Base-by-base conservation (phyloP, 1,284 basidiomycete species). In the Marasmius oreades region DNA sequence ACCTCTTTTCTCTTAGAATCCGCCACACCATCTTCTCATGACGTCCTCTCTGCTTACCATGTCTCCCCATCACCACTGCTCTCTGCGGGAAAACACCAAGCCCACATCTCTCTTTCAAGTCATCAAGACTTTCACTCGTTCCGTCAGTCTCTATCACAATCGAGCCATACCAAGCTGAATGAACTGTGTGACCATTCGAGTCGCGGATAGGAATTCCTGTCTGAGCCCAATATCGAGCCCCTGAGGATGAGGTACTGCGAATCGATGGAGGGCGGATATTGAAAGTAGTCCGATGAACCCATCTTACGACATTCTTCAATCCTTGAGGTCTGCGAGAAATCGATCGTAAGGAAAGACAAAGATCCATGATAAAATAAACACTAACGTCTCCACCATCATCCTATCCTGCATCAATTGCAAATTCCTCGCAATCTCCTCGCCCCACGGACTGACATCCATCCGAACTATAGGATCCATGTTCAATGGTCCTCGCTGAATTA, bases 61-160 rank as follows among this genome's bases (percentile, higher is more conserved):
- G 56, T 65, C 42, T 44, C 16, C n/a, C 69, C 26, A 52, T 43
- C 20, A 46, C 11, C 31, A 20, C 5, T 5, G 77, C 77, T 47
- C 82, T 73, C 1, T 81, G 79, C 33, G 87, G 84, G 67, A 88
- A 88, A 6, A 77, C 81, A 1, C 80, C 80, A 11, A 78, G 77
- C 1, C 82, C 79, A 68, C 88, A 90, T 5, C 90, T 78, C 52
- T 77, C 79, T 62, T 88, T 86, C 59, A 92, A 73, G 69, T 92
- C 90, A 20, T 79, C 82, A 24, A 91, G 76, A 8, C 86, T 84
- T 66, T 92, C 90, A 64, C 90, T 87, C 50, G 90, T 92, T 37
- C 90, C 90, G 66, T 92, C 89, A n/a, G 87, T 82, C 73, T 92
- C 90, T 28, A 92, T 78, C 26, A 92, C 79, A 53, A 92, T 78